These are phyloP conservation scores for Penicillium sp. DNA, from an alignment of 2,329 filamentous ascomycete genomes.

Conservation along the genomic window DNA sequence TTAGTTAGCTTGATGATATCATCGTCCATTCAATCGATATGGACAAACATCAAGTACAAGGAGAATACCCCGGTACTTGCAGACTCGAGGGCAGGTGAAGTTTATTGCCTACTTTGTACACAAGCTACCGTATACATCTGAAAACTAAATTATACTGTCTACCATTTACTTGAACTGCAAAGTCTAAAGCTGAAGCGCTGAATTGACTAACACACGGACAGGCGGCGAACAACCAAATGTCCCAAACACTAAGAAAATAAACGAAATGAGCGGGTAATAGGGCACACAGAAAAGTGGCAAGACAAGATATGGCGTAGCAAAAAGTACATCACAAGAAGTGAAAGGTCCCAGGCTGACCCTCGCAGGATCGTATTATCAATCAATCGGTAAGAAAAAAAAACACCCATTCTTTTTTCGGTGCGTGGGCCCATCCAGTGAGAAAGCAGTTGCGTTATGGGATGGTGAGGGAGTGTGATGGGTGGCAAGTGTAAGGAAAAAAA, in stretches of 20 bases:
- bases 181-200: conserved; percentile 27
- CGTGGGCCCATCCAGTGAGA: conserved; percentile 30
- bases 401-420: conserved; percentile 29
- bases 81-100: too few species aligned
- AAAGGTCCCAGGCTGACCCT: conserved; percentile 22
- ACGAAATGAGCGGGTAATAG: conserved; percentile 31
- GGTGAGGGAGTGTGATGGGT: conserved; percentile 25
- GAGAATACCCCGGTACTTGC: too few species aligned
- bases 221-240: conserved; percentile 18
- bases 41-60: too few species aligned
- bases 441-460: conserved; percentile 21
- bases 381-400: conserved; percentile 28
- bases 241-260: conserved; percentile 22
- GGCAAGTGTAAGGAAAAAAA: conserved; percentile 21
- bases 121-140: neutral
- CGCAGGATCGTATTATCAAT: conserved; percentile 25
- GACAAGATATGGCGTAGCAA: conserved; percentile 31
- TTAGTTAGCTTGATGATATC: too few species aligned
- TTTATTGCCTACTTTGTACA: too few species aligned
- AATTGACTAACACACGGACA: conserved; percentile 30
- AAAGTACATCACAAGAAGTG: conserved; percentile 33
- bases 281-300: conserved; percentile 30
- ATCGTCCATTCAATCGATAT: too few species aligned
- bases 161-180: neutral
- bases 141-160: neutral